Evolutionary conservation across 1,284 basidiomycete species (phyloP), one percentile per base, ranked within the genome.

Genomic region (Ceratobasidium sp.): DNA sequence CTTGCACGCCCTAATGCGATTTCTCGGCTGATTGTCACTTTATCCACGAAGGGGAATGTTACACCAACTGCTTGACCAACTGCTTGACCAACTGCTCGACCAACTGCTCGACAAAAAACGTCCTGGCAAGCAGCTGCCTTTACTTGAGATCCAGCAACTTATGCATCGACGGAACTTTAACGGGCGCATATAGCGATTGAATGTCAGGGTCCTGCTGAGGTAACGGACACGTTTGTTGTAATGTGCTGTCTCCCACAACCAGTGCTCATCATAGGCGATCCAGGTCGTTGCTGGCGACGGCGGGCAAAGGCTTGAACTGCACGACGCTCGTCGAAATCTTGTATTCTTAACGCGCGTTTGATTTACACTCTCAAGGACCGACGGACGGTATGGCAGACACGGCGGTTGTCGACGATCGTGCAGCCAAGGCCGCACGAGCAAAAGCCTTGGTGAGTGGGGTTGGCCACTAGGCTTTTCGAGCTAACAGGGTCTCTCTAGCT

Each of bases 391-490:
- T 71, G 74, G 56, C 75, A 49, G 39, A 87, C 84, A 84, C 85
- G 83, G 85, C 88, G 37, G 92, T 92, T 78, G 89, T 90, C 74
- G 78, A 76, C 14, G 92, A 93, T 76, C 87, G 92, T 75, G 90
- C 91, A 74, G 88, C 88, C 11, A 93, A 90, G 82, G 88, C 92
- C 76, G 92, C 92, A 1, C 87, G 92, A 77, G 92, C 90, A 74
- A 92, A 91, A 81, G 91, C 91, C 61, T 79, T 94, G 87, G 92
- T 93, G 59, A 41, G 84, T 80, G 24, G 3, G 6, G 11, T 9
- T 34, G 13, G 3, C 27, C 13, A 43, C 8, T 19, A 22, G 16
- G 22, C n/a, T 7, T 31, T 5, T 14, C 41, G 31, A 58, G 54
- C 66, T 71, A 11, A 68, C 16, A 19, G 29, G 19, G 6, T 22